Percentiles rank a stretch among this genome's conserved stretches.
These are phyloP conservation scores for Chrysanthemum lavandulifolium DNA, from an alignment of 129 eudicot species.

Conservation along the genomic window DNA sequence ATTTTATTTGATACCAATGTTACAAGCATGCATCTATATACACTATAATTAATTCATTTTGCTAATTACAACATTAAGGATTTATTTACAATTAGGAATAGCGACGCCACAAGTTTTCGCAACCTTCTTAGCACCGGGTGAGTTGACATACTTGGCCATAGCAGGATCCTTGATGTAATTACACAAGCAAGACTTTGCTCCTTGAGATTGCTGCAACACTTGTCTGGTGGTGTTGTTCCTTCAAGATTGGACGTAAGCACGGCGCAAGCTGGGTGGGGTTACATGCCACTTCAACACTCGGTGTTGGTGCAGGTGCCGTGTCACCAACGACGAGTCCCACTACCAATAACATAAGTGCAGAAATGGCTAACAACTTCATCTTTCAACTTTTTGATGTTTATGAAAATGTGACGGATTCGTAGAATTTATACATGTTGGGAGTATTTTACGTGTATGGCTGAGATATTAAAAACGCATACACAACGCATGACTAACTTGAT, in stretches of 20 bases:
- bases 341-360: no score
- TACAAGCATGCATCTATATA: background rate
- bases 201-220: background rate
- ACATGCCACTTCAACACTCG: background rate
- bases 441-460: background rate
- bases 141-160: background rate
- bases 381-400: no score
- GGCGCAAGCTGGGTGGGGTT: background rate
- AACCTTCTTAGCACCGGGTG: background rate
- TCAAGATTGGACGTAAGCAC: background rate
- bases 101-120: background rate
- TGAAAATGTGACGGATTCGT: no score
- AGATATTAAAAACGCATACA: constrained; percentile 2
- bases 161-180: background rate
- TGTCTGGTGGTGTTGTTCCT: background rate
- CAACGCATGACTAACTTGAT: background rate
- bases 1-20: background rate
- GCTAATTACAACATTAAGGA: background rate
- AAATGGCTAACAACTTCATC: no score
- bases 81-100: background rate
- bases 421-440: background rate
- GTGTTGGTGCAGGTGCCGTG: no score
- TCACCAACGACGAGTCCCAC: no score
- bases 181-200: background rate
- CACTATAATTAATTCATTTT: background rate